Evolutionary conservation across 441 rosid species (phyloP).

Genomic region (Pelargonium myrrhifolium): DNA sequence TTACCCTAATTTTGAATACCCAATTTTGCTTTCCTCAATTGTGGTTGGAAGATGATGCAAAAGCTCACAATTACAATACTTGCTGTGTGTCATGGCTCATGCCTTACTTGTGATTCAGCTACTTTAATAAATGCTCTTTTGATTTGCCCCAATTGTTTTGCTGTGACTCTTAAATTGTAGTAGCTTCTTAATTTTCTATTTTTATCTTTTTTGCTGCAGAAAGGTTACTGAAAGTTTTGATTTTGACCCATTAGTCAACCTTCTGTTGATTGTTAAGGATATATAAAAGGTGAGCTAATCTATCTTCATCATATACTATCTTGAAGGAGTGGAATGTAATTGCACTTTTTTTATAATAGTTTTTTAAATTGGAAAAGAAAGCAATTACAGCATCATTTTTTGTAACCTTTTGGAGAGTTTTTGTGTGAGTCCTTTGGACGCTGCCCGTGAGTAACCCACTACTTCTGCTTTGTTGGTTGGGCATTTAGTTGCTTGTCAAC

Average conservation of each 20-base stretch:
- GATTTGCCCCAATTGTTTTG: neutral
- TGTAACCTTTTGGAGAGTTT: conserved; percentile 27
- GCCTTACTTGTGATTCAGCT: conserved; percentile 44
- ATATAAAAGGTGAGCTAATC: conserved; percentile 32
- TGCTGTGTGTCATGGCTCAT: conserved; percentile 29
- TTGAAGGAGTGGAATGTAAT: too few relatives aligned
- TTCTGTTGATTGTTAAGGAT: conserved; percentile 16
- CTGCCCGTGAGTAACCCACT: conserved; percentile 55
- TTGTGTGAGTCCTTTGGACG: conserved; percentile 30
- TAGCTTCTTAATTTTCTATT: conserved; percentile 7
- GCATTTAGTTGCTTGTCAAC: conserved; percentile 34
- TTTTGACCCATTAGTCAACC: conserved; percentile 28
- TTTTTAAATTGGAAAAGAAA: neutral
- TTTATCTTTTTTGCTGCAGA: conserved; percentile 32
- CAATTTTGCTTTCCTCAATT: neutral
- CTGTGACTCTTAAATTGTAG: too few relatives aligned
- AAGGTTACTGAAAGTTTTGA: conserved; percentile 29
- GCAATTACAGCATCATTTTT: conserved; percentile 3
- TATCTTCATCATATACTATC: conserved; percentile 10
- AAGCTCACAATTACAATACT: neutral
- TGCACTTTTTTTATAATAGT: neutral
- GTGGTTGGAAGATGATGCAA: neutral
- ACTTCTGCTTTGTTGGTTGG: conserved; percentile 47
- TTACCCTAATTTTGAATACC: neutral
- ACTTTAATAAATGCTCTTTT: conserved; percentile 16